phyloP scores from a whole-genome alignment of 495 filamentous ascomycete genomes.

The Cercophora newfieldiana region DNA sequence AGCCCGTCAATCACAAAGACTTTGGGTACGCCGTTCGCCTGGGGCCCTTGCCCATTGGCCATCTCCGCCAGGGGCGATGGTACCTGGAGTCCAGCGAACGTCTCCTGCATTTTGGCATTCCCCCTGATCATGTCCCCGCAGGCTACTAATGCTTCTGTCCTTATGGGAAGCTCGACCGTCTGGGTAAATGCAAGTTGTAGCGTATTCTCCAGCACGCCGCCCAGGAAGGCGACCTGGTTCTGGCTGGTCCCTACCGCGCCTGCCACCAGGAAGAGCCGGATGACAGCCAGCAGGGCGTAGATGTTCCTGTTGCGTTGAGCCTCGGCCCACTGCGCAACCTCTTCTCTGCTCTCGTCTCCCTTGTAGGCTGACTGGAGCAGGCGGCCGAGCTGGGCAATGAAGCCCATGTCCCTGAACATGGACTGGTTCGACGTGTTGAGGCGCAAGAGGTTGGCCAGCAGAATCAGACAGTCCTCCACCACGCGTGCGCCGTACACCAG shows the following conservation, averaged over 20 bases:
- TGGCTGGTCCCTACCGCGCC: slow-evolving; percentile 76
- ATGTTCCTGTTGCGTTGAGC: slow-evolving; percentile 86
- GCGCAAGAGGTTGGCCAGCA: slow-evolving; percentile 86
- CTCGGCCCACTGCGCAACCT: slow-evolving; percentile 69
- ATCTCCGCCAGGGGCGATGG: slow-evolving; percentile 53
- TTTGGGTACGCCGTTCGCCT: slow-evolving; percentile 51
- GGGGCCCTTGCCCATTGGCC: slow-evolving; percentile 42
- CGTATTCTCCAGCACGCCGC: slow-evolving; percentile 76
- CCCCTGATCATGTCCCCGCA: slow-evolving; percentile 87
- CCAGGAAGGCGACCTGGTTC: slow-evolving; percentile 86
- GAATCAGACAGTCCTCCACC: slow-evolving; percentile 90
- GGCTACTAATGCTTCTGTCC: slow-evolving; percentile 78
- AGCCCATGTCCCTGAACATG: slow-evolving; percentile 88
- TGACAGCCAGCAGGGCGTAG: slow-evolving; percentile 82
- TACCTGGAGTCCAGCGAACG: slow-evolving; percentile 82
- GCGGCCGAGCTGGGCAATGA: slow-evolving; percentile 68
- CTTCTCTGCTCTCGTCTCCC: slow-evolving; percentile 57
- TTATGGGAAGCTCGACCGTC: slow-evolving; percentile 70
- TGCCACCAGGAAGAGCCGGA: slow-evolving; percentile 78
- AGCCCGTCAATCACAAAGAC: slow-evolving; percentile 92
- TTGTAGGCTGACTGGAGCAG: slow-evolving; percentile 66
- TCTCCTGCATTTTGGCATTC: slow-evolving; percentile 77
- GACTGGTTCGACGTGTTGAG: slow-evolving; percentile 92
- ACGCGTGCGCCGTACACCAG: slow-evolving; percentile 83
- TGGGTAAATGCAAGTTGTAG: slow-evolving; percentile 82